Base-by-base conservation (phyloP, 192 early-diverging fungal genomes). In the Piromyces sp. region DNA sequence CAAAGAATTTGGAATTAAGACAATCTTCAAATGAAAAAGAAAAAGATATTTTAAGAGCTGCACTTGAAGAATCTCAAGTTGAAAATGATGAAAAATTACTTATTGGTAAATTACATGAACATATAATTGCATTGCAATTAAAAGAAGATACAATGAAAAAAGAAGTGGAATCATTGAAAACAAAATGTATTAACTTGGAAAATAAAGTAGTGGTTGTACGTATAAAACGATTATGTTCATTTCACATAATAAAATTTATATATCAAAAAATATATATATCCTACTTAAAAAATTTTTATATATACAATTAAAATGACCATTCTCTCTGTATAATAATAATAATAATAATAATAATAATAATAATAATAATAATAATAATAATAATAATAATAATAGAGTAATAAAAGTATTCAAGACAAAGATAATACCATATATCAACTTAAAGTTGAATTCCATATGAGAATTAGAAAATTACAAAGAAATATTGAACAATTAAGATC, bases 101-200 rank as follows among this genome's bases (percentile, higher is more conserved):
- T 29, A 91, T 91, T 30, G 90, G 90, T 1, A 87, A 91, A 80
- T 82, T 91, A 80, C 87, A 91, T 81, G 85, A 91, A 30, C 86
- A 91, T 58, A 91, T 91, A 36, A 36, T 88, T 22, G 84, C 85
- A 22, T 81, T 91, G 13, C 87, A 91, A 88, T 81, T 88, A 80
- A 84, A 84, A 51, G 88, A 91, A 80, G 83, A 85, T 17, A 29
- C 22, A 31, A 80, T 81, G 13, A 28, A 84, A 81, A 42, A 84
- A 19, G 85, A 88, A 80, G 33, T 84, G 1, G 86, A 88, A 40
- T 36, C 51, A n/a, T 29, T 80, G 19, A 81, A 87, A 38, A 83
- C 37, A 16, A 87, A 88, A 79, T 82, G 81, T 79, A 78, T 84
- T 22, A 81, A 81, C 30, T 79, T 88, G 30, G 87, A 90, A 83